Percentiles rank a stretch among this genome's conserved stretches.
Evolutionary conservation across 1,139 yeast species (phyloP).

Genomic region (Yamadazyma diddensiae): DNA sequence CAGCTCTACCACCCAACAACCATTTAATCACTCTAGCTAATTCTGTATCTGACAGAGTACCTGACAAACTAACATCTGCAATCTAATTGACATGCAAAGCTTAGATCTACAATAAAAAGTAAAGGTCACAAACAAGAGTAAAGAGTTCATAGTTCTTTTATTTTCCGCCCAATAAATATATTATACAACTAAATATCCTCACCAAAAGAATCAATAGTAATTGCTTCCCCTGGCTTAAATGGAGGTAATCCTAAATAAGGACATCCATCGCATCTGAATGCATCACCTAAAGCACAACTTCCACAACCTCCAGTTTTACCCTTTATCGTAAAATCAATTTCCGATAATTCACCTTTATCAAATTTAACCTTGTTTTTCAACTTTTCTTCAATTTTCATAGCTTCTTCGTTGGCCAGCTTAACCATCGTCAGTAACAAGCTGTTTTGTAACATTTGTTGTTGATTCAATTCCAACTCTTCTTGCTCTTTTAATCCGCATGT

Average conservation of each 20-base stretch:
- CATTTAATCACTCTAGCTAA: no score
- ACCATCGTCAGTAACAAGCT: constrained; percentile 48
- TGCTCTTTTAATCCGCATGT: constrained; percentile 92
- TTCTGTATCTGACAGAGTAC: no score
- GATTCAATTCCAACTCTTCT: constrained; percentile 55
- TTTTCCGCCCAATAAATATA: constrained; percentile 7
- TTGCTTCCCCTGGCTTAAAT: constrained; percentile 90
- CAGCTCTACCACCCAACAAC: no score
- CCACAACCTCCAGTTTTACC: constrained; percentile 98
- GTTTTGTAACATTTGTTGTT: constrained; percentile 47
- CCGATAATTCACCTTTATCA: constrained; percentile 66
- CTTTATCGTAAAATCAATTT: constrained; percentile 90
- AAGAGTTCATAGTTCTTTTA: no score
- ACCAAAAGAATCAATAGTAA: constrained; percentile 51
- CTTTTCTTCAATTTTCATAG: constrained; percentile 51
- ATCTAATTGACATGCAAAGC: no score
- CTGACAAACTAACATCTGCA: no score
- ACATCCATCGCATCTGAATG: constrained; percentile 97
- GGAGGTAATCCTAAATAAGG: constrained; percentile 97
- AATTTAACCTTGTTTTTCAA: constrained; percentile 52
- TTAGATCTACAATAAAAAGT: no score
- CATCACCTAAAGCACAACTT: constrained; percentile 95
- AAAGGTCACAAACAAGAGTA: no score
- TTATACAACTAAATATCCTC: constrained; percentile 34
- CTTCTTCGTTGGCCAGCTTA: constrained; percentile 51